These are phyloP conservation scores for Verticillium zaregamsianum DNA, from an alignment of 2,329 filamentous ascomycete species.

Conservation along the genomic window DNA sequence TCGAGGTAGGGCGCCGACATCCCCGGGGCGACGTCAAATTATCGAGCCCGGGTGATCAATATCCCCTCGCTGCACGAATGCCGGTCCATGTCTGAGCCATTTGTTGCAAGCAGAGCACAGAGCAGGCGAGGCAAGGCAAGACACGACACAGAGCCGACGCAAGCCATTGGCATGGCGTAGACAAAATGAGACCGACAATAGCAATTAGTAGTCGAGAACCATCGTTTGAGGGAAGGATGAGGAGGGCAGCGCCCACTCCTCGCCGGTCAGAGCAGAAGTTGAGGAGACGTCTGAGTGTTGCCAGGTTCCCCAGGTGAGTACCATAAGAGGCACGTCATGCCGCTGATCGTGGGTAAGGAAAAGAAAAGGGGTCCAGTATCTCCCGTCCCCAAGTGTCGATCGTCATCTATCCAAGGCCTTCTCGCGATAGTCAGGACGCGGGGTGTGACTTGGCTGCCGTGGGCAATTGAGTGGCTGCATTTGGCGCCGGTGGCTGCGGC, in stretches of 20 bases:
- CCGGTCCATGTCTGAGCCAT: background rate
- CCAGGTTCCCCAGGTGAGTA: background rate
- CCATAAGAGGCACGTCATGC: background rate
- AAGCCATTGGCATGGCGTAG: background rate
- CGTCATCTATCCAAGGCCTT: background rate
- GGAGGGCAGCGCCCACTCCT: background rate
- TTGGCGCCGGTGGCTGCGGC: background rate
- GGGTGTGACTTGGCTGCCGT: background rate
- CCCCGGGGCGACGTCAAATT: background rate
- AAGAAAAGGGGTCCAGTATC: background rate
- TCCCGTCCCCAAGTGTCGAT: background rate
- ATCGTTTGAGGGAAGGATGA: no score
- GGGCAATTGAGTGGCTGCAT: background rate
- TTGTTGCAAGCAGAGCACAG: background rate
- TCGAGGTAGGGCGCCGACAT: background rate
- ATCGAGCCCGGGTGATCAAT: no score
- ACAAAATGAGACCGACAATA: background rate
- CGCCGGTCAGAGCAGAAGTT: background rate
- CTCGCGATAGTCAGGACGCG: background rate
- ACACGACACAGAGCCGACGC: background rate
- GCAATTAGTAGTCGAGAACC: no score
- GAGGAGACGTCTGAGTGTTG: background rate
- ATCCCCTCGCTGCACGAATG: background rate
- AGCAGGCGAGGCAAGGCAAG: background rate
- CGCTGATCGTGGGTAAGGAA: background rate